Conservation (phyloP, 2,329 filamentous ascomycete species). For the Alternaria incomplexa region DNA sequence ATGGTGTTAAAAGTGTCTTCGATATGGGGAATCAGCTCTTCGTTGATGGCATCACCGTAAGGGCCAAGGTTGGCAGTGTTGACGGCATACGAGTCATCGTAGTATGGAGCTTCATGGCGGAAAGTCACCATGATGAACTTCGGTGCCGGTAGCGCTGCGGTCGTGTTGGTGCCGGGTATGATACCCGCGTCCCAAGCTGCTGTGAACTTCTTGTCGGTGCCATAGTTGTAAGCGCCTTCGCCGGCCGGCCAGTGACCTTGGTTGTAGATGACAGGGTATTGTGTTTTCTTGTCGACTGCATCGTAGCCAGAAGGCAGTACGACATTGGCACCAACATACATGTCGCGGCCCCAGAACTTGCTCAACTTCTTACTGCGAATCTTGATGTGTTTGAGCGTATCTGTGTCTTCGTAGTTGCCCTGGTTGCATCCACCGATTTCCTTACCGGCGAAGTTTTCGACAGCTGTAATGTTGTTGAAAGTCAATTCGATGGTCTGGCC, state of each 20-base stretch:
- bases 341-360: conserved; percentile 45
- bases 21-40: conserved; percentile 47
- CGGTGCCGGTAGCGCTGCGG: conserved; percentile 34
- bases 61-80: conserved; percentile 50
- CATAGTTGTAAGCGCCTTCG: conserved; percentile 31
- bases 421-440: conserved; percentile 49
- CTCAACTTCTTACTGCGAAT: conserved; percentile 47
- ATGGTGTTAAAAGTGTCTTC: conserved; percentile 47
- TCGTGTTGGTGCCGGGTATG: conserved; percentile 35
- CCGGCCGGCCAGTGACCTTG: conserved; percentile 44
- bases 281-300: conserved; percentile 32
- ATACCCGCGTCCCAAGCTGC: conserved; percentile 40
- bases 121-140: conserved; percentile 48
- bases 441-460: conserved; percentile 34
- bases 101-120: conserved; percentile 48
- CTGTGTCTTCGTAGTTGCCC: conserved; percentile 48
- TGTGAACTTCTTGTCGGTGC: conserved; percentile 22
- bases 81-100: conserved; percentile 50
- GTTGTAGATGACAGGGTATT: conserved; percentile 47
- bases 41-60: conserved; percentile 50
- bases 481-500: conserved; percentile 38
- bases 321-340: conserved; percentile 48
- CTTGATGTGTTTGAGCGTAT: conserved; percentile 45
- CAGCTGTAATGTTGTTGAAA: conserved; percentile 37
- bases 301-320: conserved; percentile 45